Conservation (phyloP, 176 grass and related monocot genomes). For the Bonia amplexicaulis region DNA sequence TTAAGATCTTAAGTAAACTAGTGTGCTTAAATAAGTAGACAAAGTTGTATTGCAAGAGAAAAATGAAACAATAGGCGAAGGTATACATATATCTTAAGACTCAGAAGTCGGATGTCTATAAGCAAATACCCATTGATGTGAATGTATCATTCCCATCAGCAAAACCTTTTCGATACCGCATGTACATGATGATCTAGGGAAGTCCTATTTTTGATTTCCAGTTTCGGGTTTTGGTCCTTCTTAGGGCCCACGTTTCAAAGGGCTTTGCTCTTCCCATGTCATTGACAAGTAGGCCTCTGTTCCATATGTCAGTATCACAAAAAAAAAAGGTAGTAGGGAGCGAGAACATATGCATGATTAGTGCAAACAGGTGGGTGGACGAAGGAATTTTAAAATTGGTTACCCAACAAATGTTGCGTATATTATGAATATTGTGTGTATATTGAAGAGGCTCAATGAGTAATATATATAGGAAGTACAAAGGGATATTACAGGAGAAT, state of each 20-base stretch:
- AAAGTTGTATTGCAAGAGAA: constrained; percentile 11
- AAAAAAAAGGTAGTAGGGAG: background rate
- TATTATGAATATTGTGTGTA: too few species aligned
- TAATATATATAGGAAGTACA: too few species aligned
- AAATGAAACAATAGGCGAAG: constrained; percentile 7
- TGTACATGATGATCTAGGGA: background rate
- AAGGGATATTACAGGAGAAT: too few species aligned
- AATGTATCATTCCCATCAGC: background rate
- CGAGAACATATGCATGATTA: constrained; percentile 5
- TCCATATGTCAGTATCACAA: background rate
- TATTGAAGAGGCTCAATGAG: too few species aligned
- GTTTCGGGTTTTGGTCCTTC: background rate
- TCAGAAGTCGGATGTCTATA: background rate
- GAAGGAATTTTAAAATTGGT: background rate
- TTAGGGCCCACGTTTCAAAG: background rate
- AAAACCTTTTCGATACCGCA: background rate
- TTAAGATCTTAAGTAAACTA: constrained; percentile 31
- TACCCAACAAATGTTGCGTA: background rate
- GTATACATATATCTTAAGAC: background rate
- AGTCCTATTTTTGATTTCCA: background rate
- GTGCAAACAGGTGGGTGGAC: constrained; percentile 15
- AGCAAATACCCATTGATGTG: background rate
- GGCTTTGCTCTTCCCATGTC: background rate
- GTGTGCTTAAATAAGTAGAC: background rate
- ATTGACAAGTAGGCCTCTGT: background rate